Base-by-base conservation (phyloP, 352 stramenopile species). In the Phytophthora citrophthora region DNA sequence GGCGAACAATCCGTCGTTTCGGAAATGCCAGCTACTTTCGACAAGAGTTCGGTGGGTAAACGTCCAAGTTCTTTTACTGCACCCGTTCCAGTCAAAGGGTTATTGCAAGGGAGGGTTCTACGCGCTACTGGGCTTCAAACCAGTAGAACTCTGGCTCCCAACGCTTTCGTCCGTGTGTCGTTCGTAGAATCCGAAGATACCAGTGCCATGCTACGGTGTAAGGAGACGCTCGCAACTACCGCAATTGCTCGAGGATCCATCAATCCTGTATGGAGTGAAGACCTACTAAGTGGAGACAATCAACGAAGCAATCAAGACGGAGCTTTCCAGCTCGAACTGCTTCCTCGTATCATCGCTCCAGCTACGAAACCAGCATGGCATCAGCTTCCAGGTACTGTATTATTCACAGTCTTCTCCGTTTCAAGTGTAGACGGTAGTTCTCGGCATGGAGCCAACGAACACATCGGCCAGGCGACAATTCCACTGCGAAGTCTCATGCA, bases 191-290 rank as follows among this genome's bases (percentile, higher is more conserved):
- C 70, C 10, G 48, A 65, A 10, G 46, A 64, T 23, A n/a, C 50
- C 9, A 74, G 50, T 29, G 53, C 87, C 15, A 91, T 91, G 76
- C 63, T 93, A 41, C 70, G 81, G n/a, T 90, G 82, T 59, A 93
- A 91, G 31, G 64, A 81, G 24, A 69, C 57, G 5, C 63, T 93
- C 5, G 56, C 61, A 9, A 81, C 55, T 10, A 93, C 82, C 7
- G 48, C 26, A 0, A 47, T 76, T 12, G 54, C 61, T 12, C n/a
- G 20, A 29, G 38, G 36, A 11, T 77, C 68, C 0, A 55, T 24
- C 5, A 61, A 80, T 38, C 81, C 81, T n/a, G 54, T 77, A 3
- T 93, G 84, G 82, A 82, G 74, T 34, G 64, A 81, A 27, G 56
- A 74, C 9, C 5, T 24, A 8, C 20, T 53, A 9, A 47, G 34